phyloP scores from a whole-genome alignment of 805 yeast species.

The Candida qinlingensis region DNA sequence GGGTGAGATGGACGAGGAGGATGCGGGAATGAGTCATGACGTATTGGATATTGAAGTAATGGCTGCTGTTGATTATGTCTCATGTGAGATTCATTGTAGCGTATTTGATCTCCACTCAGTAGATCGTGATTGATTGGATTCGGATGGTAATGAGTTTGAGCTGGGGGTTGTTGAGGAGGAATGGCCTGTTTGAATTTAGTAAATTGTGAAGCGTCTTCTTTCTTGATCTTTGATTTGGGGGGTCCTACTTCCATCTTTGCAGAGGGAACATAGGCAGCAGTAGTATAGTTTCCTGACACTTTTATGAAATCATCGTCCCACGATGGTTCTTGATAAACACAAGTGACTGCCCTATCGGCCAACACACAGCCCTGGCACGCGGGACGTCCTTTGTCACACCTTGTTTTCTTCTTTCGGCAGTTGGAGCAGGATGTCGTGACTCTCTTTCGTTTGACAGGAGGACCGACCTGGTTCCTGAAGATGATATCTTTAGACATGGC shows the following conservation, averaged over 20 bases:
- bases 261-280: constrained; percentile 23
- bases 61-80: not conserved
- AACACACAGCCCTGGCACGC: constrained; percentile 44
- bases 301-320: constrained; percentile 42
- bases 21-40: not conserved
- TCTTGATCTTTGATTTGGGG: not conserved
- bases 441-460: constrained; percentile 20
- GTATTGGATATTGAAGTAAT: no score
- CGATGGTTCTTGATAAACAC: constrained; percentile 49
- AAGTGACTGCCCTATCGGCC: constrained; percentile 40
- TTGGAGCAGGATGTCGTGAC: constrained; percentile 22
- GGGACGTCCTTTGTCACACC: constrained; percentile 44
- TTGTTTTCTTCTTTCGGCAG: constrained; percentile 23
- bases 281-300: constrained; percentile 11
- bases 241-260: constrained; percentile 16
- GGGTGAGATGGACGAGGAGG: not conserved
- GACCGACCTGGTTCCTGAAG: constrained; percentile 10
- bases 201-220: not conserved
- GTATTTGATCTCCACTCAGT: not conserved
- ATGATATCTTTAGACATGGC: not conserved
- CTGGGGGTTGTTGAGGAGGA: no score
- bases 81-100: not conserved
- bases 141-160: no score
- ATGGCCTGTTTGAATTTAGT: no score
- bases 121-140: no score